These are phyloP conservation scores for Candida nonsorbophila DNA, from an alignment of 805 yeast species.

Conservation along the genomic window DNA sequence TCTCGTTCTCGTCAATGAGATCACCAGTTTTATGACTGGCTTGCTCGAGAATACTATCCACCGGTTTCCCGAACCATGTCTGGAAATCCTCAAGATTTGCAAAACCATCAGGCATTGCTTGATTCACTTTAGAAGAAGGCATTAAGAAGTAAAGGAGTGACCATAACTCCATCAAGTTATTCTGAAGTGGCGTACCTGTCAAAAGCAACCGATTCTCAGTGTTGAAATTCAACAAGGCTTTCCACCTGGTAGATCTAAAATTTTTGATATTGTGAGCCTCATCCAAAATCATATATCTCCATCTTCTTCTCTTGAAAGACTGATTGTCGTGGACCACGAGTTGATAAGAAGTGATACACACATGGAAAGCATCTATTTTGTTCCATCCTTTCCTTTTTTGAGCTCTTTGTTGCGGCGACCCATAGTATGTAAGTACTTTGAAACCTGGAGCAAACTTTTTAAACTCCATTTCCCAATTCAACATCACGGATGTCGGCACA, in stretches of 20 bases:
- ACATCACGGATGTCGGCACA: constrained; percentile 95
- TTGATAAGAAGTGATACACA: constrained; percentile 95
- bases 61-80: constrained; percentile 98
- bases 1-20: constrained; percentile 33
- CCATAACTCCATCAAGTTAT: constrained; percentile 94
- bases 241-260: constrained; percentile 96
- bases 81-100: constrained; percentile 95
- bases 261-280: constrained; percentile 98
- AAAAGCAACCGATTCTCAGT: constrained; percentile 81
- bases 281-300: constrained; percentile 96
- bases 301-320: constrained; percentile 82
- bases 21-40: constrained; percentile 46
- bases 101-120: constrained; percentile 89
- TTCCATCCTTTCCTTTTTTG: constrained; percentile 98
- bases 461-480: constrained; percentile 99
- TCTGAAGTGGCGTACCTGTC: constrained; percentile 97
- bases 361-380: constrained; percentile 91
- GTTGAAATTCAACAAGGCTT: constrained; percentile 87
- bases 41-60: constrained; percentile 83
- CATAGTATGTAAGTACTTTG: constrained; percentile 91
- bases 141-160: constrained; percentile 87
- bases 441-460: constrained; percentile 98
- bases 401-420: constrained; percentile 94
- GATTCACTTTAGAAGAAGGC: constrained; percentile 78
- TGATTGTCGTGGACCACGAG: constrained; percentile 96